Evolutionary conservation across 768 basidiomycete genomes (phyloP).

Genomic region (Tubosaeta sp.): DNA sequence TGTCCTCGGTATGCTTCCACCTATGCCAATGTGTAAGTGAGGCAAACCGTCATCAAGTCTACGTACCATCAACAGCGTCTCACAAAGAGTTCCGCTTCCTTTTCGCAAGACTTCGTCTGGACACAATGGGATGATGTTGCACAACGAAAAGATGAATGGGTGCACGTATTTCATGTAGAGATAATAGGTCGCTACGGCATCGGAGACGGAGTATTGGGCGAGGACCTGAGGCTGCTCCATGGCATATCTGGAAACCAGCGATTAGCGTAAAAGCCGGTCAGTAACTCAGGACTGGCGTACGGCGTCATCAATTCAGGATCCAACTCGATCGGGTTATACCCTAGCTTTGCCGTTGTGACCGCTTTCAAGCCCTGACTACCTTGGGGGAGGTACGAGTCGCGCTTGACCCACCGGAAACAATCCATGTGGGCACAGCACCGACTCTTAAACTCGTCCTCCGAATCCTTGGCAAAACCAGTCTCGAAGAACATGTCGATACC

Average conservation of each 20-base stretch:
- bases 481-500: constrained; percentile 97
- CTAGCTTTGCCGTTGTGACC: constrained; percentile 92
- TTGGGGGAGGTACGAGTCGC: constrained; percentile 97
- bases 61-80: constrained; percentile 93
- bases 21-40: constrained; percentile 39
- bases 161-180: constrained; percentile 99
- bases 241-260: constrained; percentile 63
- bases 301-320: constrained; percentile 99
- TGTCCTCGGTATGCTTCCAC: constrained; percentile 90
- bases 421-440: constrained; percentile 96
- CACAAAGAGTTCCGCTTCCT: constrained; percentile 94
- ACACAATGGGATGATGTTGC: constrained; percentile 96
- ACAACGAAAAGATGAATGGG: constrained; percentile 98
- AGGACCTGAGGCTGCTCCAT: constrained; percentile 91
- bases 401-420: constrained; percentile 99
- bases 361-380: constrained; percentile 98
- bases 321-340: constrained; percentile 94
- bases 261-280: neutral
- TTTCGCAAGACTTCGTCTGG: constrained; percentile 97
- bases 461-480: constrained; percentile 87
- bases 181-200: constrained; percentile 99
- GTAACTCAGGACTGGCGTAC: constrained; percentile 44
- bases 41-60: neutral
- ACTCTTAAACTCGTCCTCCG: constrained; percentile 94
- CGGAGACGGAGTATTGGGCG: constrained; percentile 98